Evolutionary conservation across 2,329 filamentous ascomycete genomes (phyloP), one percentile per base, ranked within the genome.

Genomic region (Sordariomycetes sp.): DNA sequence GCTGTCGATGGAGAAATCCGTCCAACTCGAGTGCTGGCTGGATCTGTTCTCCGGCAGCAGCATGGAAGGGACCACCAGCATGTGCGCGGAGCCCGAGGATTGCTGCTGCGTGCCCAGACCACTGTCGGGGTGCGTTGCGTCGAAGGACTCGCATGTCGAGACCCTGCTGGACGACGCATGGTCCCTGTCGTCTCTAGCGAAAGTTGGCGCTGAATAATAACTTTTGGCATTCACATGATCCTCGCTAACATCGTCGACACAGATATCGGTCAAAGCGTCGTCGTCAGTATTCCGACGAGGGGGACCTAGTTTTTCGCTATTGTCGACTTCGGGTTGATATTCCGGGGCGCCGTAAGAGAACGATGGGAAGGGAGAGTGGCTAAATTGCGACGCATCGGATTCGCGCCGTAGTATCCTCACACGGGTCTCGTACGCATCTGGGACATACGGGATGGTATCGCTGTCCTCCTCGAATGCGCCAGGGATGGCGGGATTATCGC

Each of bases 21-120:
- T 83, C 80, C 80, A 84, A n/a, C 74, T 70, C 1, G 80, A 81
- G 57, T 77, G 75, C 54, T 80, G 77, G 60, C 80, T 83, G 22
- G 69, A 67, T 42, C 79, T 72, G 59, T 81, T 71, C 59, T 69
- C 67, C 50, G 73, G 67, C 55, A 72, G 64, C 54, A 72, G 63
- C 62, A 73, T 65, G 54, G 72, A 67, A 13, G 79, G 79, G 15
- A 81, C 72, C 55, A 69, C 68, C 10, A 82, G 69, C 58, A 71
- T 76, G 57, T 72, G 72, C 15, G 74, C 69, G 22, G 72, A 71
- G 52, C 73, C 72, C 4, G 66, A 53, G 61, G 64, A 8, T 66
- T 65, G 32, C 34, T 65, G 32, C 34, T n/a, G 34, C 17, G 28
- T 32, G 17, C 22, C 35, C 20, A 57, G 34, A 13, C 34, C 50